Conservation (phyloP, 2,329 filamentous ascomycete genomes). For the Phaeosphaeria sp. region DNA sequence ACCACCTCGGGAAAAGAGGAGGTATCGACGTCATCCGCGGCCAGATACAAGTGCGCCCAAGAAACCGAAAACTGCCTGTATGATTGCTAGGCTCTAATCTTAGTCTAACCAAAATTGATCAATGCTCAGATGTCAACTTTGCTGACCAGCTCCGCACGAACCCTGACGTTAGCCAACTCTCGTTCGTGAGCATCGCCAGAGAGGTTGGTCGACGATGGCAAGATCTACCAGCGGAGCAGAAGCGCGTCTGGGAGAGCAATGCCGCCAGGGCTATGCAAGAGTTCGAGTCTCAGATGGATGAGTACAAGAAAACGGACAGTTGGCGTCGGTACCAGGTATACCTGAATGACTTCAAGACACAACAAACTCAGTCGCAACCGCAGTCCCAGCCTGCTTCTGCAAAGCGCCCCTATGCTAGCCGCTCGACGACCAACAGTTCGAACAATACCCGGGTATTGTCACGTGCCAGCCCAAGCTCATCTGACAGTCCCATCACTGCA, state of each 20-base stretch:
- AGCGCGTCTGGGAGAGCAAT: conserved; percentile 47
- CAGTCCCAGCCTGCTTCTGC: conserved; percentile 24
- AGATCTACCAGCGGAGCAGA: conserved; percentile 42
- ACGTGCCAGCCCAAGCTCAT: conserved; percentile 36
- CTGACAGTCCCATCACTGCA: conserved; percentile 35
- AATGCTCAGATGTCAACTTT: conserved; percentile 47
- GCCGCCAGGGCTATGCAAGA: conserved; percentile 48
- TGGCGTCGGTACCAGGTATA: conserved; percentile 48
- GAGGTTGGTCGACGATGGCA: conserved; percentile 50
- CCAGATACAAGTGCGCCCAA: conserved; percentile 47
- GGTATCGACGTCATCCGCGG: conserved; percentile 47
- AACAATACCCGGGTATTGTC: conserved; percentile 30
- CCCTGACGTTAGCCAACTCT: conserved; percentile 42
- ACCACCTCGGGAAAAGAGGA: conserved; percentile 41
- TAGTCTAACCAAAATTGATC: conserved; percentile 12
- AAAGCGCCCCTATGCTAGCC: conserved; percentile 29
- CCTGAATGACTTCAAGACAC: conserved; percentile 42
- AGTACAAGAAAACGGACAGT: conserved; percentile 47
- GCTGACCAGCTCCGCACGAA: conserved; percentile 47
- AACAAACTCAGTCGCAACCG: conserved; percentile 25
- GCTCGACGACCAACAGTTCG: conserved; percentile 30
- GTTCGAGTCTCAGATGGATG: conserved; percentile 48
- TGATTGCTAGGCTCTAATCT: conserved; percentile 4
- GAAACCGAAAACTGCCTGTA: conserved; percentile 51
- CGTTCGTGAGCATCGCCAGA: conserved; percentile 49